Evolutionary conservation across 176 grass and related monocot species (phyloP), one percentile per base, ranked within the genome.

Genomic region (Pharus latifolius): DNA sequence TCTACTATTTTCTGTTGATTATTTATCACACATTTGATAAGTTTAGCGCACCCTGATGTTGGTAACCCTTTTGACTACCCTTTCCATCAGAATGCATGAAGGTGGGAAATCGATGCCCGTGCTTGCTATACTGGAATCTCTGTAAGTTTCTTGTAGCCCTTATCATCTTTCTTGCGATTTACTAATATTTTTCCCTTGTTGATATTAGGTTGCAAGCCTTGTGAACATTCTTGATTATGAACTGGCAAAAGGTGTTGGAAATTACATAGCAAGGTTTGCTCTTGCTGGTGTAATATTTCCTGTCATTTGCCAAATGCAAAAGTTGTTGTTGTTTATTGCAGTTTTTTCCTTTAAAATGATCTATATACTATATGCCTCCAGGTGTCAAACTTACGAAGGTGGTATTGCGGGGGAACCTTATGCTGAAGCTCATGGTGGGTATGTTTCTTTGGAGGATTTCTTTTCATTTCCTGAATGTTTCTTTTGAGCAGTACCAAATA

Each of bases 341-440:
- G 55, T 53, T 74, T 24, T 56, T 60, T 73, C 65, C 6, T 54
- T 24, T 61, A 52, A 63, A 77, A 77, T 71, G 40, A 59, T 61
- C 30, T 49, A 17, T 83, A 65, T 50, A 75, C 45, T 50, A 12
- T 48, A 48, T 74, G 13, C 22, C 34, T 75, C 45, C 67, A 98
- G 94, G 25, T 98, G 89, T 83, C 94, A 98, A 89, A 98, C 89
- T 74, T 98, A 98, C 28, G 94, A 98, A 88, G 94, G 94, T 83
- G 94, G 94, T 68, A 98, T 98, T 80, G 67, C 81, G 49, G 94
- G 94, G 62, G 94, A 98, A 56, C 94, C 94, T 75, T 64, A 82
- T 82, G 81, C 89, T 83, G 94, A 98, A 91, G 94, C 89, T 70
- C 94, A 98, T 88, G 94, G 94, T 85, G 94, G 94, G 94, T 98